Percentiles rank a stretch among this genome's conserved stretches.
phyloP scores from a whole-genome alignment of 371 early-diverging fungal species.

The Mucor saturninus region DNA sequence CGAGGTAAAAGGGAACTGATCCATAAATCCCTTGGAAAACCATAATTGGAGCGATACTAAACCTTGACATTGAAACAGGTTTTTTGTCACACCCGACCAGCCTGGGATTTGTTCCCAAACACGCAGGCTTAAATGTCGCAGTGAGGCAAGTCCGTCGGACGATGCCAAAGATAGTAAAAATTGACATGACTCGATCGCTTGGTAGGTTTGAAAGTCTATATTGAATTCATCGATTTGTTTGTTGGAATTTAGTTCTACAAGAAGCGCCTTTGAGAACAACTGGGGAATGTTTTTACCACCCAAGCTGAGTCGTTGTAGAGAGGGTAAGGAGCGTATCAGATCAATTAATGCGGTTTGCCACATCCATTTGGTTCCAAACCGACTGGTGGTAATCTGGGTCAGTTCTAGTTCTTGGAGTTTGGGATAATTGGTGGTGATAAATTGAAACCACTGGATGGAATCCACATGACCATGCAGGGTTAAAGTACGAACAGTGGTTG shows the following conservation, averaged over 20 bases:
- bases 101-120: slow-evolving; percentile 28
- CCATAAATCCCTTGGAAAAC: slow-evolving; percentile 16
- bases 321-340: slow-evolving; percentile 11
- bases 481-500: slow-evolving; percentile 8
- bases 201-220: slow-evolving; percentile 19
- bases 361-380: slow-evolving; percentile 28
- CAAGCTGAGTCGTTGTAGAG: slow-evolving; percentile 12
- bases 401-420: slow-evolving; percentile 11
- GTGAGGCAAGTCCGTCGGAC: slow-evolving; percentile 5
- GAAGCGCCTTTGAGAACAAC: slow-evolving; percentile 15
- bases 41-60: slow-evolving; percentile 18
- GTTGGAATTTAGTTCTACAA: slow-evolving; percentile 4
- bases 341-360: slow-evolving; percentile 21
- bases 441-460: slow-evolving; percentile 23
- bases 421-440: slow-evolving; percentile 16
- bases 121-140: slow-evolving; percentile 7
- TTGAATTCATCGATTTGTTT: slow-evolving; percentile 8
- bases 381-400: slow-evolving; percentile 9
- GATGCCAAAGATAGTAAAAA: slow-evolving; percentile 16
- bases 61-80: slow-evolving; percentile 21
- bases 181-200: slow-evolving; percentile 28
- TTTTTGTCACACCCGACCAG: slow-evolving; percentile 21
- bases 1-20: slow-evolving; percentile 23
- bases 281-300: slow-evolving; percentile 20
- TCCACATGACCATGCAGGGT: slow-evolving; percentile 19